phyloP scores from a whole-genome alignment of 1,284 basidiomycete genomes.

The Heterobasidion parviporum region DNA sequence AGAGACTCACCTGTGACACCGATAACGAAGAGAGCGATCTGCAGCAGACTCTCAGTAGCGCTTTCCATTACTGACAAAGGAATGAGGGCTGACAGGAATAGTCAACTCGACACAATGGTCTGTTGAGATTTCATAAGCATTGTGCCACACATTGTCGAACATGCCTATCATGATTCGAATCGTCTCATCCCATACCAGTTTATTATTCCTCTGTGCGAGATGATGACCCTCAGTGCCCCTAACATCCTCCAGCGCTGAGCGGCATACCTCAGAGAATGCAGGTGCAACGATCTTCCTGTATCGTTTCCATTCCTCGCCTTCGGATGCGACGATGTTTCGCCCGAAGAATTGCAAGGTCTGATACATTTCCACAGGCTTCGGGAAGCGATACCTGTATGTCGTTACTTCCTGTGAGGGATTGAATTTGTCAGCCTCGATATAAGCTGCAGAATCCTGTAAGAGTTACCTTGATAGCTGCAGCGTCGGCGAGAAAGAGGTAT shows the following conservation, averaged over 20 bases:
- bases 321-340: constrained; percentile 47
- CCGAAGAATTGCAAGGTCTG: constrained; percentile 30
- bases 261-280: constrained; percentile 25
- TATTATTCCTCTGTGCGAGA: constrained; percentile 31
- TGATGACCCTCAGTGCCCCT: not conserved
- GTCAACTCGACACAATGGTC: constrained; percentile 31
- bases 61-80: not conserved
- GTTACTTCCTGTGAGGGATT: constrained; percentile 15
- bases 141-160: constrained; percentile 27
- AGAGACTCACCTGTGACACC: constrained; percentile 27
- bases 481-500: not conserved
- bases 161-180: constrained; percentile 27
- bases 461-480: constrained; percentile 5
- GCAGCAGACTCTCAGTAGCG: not conserved
- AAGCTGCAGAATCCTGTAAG: not conserved
- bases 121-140: constrained; percentile 19
- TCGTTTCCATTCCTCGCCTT: constrained; percentile 54
- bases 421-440: not conserved
- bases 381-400: constrained; percentile 20
- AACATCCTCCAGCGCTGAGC: not conserved
- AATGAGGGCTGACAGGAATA: constrained; percentile 30
- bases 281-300: constrained; percentile 41
- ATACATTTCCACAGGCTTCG: constrained; percentile 26
- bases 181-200: constrained; percentile 50
- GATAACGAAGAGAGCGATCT: constrained; percentile 53